Conservation (phyloP, 495 filamentous ascomycete genomes). For the Penicillium nucicola region DNA sequence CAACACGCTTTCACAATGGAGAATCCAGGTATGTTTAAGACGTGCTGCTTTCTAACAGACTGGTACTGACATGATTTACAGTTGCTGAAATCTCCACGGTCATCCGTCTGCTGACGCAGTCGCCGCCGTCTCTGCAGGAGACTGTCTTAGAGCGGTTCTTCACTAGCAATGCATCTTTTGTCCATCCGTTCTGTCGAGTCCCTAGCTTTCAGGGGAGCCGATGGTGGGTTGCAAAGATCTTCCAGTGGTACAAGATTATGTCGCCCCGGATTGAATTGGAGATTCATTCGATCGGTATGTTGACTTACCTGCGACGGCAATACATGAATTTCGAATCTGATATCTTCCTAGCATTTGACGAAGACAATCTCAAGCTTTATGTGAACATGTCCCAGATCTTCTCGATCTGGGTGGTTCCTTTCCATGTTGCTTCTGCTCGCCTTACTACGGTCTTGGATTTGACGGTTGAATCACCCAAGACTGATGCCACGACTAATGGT, state of each 20-base stretch:
- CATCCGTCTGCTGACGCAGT: conserved; percentile 64
- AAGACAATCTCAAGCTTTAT: conserved; percentile 62
- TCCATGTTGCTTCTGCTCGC: conserved; percentile 61
- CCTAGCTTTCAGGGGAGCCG: conserved; percentile 56
- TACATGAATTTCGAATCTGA: too few relatives aligned
- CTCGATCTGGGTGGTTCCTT: conserved; percentile 72
- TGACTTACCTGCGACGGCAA: too few relatives aligned
- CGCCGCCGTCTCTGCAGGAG: conserved; percentile 58
- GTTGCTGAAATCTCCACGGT: conserved; percentile 56
- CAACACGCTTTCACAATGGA: conserved; percentile 28
- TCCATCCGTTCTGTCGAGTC: conserved; percentile 78
- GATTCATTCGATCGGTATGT: conserved; percentile 65
- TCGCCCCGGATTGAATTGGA: conserved; percentile 68
- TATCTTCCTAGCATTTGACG: conserved; percentile 59
- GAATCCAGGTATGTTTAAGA: conserved; percentile 30
- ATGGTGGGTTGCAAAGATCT: conserved; percentile 62
- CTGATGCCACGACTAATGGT: conserved; percentile 22
- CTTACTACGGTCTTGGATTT: conserved; percentile 74
- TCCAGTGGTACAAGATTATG: conserved; percentile 84
- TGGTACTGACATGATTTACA: conserved; percentile 14
- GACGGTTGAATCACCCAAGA: conserved; percentile 21
- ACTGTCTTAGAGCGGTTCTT: conserved; percentile 67
- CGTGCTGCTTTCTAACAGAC: background rate
- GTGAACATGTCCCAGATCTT: conserved; percentile 69
- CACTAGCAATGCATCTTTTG: conserved; percentile 63